Evolutionary conservation across 768 basidiomycete species (phyloP).

Genomic region (Termitomyces sp.): DNA sequence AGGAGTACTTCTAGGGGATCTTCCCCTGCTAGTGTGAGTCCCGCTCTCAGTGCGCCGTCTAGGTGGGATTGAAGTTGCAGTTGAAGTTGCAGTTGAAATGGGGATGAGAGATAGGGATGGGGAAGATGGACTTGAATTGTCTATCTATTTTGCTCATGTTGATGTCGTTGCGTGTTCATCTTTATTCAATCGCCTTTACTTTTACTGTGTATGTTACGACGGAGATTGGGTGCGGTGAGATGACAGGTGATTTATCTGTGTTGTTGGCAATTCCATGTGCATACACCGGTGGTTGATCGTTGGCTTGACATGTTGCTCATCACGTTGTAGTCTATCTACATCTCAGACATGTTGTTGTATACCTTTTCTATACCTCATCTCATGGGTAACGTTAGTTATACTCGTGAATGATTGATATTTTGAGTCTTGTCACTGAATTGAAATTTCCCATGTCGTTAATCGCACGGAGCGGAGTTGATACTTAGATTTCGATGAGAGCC

Average conservation of each 20-base stretch:
- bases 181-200: neutral
- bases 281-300: no score
- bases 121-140: neutral
- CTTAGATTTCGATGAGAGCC: neutral
- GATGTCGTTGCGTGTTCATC: neutral
- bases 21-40: neutral
- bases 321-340: neutral
- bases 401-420: no score
- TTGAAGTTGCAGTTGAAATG: neutral
- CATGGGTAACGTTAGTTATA: no score
- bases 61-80: neutral
- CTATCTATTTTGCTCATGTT: neutral
- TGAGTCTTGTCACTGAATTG: neutral
- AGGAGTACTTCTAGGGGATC: neutral
- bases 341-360: neutral
- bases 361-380: no score
- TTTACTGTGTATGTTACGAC: neutral
- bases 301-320: neutral
- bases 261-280: neutral
- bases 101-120: neutral
- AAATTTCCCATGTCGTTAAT: neutral
- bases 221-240: neutral
- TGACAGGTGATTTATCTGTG: no score
- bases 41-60: neutral
- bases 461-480: neutral